These are phyloP conservation scores for Globisporangium camurandrum DNA, from an alignment of 352 stramenopile species.

Conservation along the genomic window DNA sequence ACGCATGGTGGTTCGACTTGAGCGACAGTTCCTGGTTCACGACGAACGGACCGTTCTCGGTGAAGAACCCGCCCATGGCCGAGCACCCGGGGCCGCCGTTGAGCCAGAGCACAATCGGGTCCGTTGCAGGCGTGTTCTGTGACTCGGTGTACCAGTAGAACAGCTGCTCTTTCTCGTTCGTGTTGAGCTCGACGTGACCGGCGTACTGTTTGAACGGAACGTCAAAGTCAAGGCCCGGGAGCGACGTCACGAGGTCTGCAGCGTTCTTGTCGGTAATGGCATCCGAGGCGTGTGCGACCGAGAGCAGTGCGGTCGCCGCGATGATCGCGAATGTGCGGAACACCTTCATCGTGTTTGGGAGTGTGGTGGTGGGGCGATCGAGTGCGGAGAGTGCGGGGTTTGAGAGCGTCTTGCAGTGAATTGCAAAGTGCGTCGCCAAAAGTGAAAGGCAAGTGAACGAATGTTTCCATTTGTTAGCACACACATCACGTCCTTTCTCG, in stretches of 20 bases:
- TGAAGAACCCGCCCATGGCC: constrained; percentile 59
- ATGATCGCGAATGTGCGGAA: constrained; percentile 24
- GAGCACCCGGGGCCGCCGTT: constrained; percentile 77
- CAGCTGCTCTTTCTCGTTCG: constrained; percentile 40
- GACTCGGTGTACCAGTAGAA: constrained; percentile 83
- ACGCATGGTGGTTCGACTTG: constrained; percentile 64
- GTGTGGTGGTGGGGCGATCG: neutral
- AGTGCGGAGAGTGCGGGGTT: neutral
- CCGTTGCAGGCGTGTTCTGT: constrained; percentile 38
- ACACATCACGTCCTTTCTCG: too few relatives aligned
- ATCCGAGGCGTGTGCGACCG: constrained; percentile 21
- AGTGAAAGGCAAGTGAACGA: too few relatives aligned
- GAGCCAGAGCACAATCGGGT: constrained; percentile 77
- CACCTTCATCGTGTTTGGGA: constrained; percentile 22
- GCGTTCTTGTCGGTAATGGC: constrained; percentile 21
- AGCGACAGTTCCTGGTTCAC: constrained; percentile 42
- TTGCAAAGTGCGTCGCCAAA: too few relatives aligned
- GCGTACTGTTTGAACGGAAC: constrained; percentile 68
- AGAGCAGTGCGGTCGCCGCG: neutral
- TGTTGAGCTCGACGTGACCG: constrained; percentile 41
- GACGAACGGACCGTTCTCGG: constrained; percentile 74
- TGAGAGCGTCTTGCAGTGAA: neutral
- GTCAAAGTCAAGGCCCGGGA: constrained; percentile 35
- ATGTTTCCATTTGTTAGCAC: too few relatives aligned
- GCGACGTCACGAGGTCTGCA: constrained; percentile 35